A percentile compares a stretch with the other conserved stretches of the same genome.
Conservation (phyloP, 768 basidiomycete genomes). For the Trametes coccinea region DNA sequence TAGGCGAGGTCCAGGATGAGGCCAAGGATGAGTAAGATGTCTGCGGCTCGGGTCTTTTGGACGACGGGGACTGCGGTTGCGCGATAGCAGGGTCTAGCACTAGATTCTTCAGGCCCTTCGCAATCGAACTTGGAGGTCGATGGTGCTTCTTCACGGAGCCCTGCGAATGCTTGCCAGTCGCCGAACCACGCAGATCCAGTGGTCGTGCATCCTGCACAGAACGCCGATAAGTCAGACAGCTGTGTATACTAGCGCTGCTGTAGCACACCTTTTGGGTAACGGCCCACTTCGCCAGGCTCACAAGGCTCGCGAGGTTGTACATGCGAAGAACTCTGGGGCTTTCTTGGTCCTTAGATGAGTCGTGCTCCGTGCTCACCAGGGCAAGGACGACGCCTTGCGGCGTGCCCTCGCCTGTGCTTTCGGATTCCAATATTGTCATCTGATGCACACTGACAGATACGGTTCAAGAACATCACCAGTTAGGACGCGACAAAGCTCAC, state of each 20-base stretch:
- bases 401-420: conserved; percentile 53
- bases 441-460: conserved; percentile 61
- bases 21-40: conserved; percentile 22
- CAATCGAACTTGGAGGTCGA: conserved; percentile 56
- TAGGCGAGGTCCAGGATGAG: conserved; percentile 16
- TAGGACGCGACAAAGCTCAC: conserved; percentile 40
- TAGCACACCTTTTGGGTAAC: conserved; percentile 60
- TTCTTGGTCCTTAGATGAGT: conserved; percentile 56
- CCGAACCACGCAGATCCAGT: conserved; percentile 55
- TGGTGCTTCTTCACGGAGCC: conserved; percentile 41
- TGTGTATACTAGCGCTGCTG: neutral
- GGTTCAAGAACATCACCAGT: neutral
- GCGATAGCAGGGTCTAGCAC: conserved; percentile 44
- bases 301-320: conserved; percentile 79
- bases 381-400: conserved; percentile 78
- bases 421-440: conserved; percentile 70
- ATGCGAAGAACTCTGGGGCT: conserved; percentile 62
- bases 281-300: conserved; percentile 75
- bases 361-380: conserved; percentile 65
- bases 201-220: conserved; percentile 54
- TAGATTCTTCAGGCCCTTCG: conserved; percentile 63
- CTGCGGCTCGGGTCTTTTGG: conserved; percentile 33
- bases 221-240: neutral
- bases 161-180: conserved; percentile 44
- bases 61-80: conserved; percentile 27